These are phyloP conservation scores for Pythium phragmiticola DNA, from an alignment of 352 stramenopile species.

Conservation along the genomic window DNA sequence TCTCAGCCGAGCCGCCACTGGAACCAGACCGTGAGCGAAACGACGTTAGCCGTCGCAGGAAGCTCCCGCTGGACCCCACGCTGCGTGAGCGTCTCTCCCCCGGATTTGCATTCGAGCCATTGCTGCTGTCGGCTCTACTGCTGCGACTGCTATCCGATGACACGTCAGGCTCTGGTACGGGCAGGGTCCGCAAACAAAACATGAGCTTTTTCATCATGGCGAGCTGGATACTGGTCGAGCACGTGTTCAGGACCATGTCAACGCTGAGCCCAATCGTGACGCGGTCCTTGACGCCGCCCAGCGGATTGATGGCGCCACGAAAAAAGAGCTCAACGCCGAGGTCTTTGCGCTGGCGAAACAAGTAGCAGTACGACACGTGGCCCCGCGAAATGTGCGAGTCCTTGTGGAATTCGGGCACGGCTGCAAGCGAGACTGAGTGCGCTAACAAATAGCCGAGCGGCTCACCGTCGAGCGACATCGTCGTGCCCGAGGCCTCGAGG, in stretches of 20 bases:
- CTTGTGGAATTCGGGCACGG: constrained; percentile 51
- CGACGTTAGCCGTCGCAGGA: constrained; percentile 20
- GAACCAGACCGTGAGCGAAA: constrained; percentile 4
- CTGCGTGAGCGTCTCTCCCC: constrained; percentile 11
- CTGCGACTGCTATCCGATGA: constrained; percentile 27
- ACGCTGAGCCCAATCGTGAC: constrained; percentile 43
- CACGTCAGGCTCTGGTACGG: constrained; percentile 16
- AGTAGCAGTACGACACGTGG: constrained; percentile 50
- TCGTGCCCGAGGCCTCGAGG: constrained; percentile 59
- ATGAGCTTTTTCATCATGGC: constrained; percentile 74
- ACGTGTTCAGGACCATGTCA: constrained; percentile 40
- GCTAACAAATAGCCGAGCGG: constrained; percentile 56
- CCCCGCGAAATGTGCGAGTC: constrained; percentile 68
- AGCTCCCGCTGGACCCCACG: constrained; percentile 19
- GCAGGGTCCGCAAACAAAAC: constrained; percentile 45
- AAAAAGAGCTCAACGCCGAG: constrained; percentile 59
- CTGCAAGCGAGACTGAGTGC: constrained; percentile 52
- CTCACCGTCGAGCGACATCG: constrained; percentile 47
- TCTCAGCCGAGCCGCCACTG: not conserved
- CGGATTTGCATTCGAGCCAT: not conserved
- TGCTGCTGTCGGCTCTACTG: not conserved
- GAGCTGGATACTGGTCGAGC: constrained; percentile 49
- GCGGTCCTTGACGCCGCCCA: constrained; percentile 47
- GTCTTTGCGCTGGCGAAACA: constrained; percentile 41
- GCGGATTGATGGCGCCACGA: constrained; percentile 44